Conservation (phyloP, 768 basidiomycete species). For the Kwoniella shandongensis region DNA sequence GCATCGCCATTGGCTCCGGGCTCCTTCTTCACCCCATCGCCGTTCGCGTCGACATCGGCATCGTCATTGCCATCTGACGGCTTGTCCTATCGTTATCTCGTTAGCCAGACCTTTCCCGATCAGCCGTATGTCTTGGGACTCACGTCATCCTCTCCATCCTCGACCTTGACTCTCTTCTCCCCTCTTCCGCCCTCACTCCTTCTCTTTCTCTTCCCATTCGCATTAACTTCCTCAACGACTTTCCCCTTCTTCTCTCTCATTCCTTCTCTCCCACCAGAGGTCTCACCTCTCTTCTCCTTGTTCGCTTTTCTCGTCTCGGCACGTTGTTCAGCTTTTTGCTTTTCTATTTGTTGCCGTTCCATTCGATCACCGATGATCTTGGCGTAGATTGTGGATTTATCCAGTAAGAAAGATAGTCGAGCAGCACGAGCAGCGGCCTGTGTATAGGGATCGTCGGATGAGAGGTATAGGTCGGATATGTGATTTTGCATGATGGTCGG, state of each 20-base stretch:
- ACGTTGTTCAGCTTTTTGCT: slow-evolving; percentile 43
- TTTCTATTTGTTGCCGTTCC: slow-evolving; percentile 58
- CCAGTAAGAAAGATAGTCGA: slow-evolving; percentile 60
- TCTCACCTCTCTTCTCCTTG: slow-evolving; percentile 43
- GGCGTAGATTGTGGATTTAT: slow-evolving; percentile 76
- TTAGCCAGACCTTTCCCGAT: neutral
- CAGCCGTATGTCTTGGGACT: slow-evolving; percentile 1
- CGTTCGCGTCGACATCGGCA: slow-evolving; percentile 10
- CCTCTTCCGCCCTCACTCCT: slow-evolving; percentile 19
- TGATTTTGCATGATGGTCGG: no score
- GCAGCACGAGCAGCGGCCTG: slow-evolving; percentile 38
- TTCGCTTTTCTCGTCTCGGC: slow-evolving; percentile 40
- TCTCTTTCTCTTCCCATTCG: slow-evolving; percentile 31
- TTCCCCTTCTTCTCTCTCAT: slow-evolving; percentile 28
- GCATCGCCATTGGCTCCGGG: slow-evolving; percentile 8
- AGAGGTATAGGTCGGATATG: slow-evolving; percentile 5
- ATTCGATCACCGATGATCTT: slow-evolving; percentile 70
- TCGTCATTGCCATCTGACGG: neutral
- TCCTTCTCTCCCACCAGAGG: slow-evolving; percentile 15
- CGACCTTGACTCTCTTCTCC: slow-evolving; percentile 41
- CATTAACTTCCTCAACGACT: slow-evolving; percentile 11
- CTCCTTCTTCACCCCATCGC: slow-evolving; percentile 9
- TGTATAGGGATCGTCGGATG: slow-evolving; percentile 8
- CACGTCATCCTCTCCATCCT: slow-evolving; percentile 21
- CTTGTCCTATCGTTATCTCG: neutral